phyloP scores from a whole-genome alignment of 2,329 filamentous ascomycete species.

The Clathrospora elynae region DNA sequence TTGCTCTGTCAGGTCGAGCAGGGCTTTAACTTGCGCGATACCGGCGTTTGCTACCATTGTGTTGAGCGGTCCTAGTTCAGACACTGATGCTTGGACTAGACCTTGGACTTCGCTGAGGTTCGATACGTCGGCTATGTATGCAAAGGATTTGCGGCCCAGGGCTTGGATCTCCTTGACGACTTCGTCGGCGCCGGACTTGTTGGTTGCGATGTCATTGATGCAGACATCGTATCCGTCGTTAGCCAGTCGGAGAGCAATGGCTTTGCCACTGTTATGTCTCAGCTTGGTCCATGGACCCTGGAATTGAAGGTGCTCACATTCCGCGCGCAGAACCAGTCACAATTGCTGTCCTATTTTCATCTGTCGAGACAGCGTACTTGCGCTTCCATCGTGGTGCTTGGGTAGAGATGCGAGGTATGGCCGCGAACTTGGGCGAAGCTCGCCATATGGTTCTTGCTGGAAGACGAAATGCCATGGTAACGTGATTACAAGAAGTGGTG shows the following conservation, averaged over 20 bases:
- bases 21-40: constrained; percentile 61
- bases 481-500: too few species aligned
- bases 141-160: constrained; percentile 59
- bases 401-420: constrained; percentile 16
- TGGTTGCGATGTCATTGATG: constrained; percentile 65
- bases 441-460: constrained; percentile 29
- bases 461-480: constrained; percentile 30
- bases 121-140: constrained; percentile 66
- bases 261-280: constrained; percentile 57
- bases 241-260: constrained; percentile 67
- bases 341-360: constrained; percentile 42
- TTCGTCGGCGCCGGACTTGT: constrained; percentile 59
- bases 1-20: constrained; percentile 62
- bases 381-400: constrained; percentile 29
- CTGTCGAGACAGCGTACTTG: constrained; percentile 30
- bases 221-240: constrained; percentile 69
- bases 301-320: constrained; percentile 33
- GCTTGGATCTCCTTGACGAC: constrained; percentile 59
- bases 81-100: constrained; percentile 59
- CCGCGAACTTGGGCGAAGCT: constrained; percentile 20
- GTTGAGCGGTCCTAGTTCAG: constrained; percentile 59
- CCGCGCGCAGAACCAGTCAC: constrained; percentile 48
- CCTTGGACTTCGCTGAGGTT: constrained; percentile 58
- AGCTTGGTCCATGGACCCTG: background rate
- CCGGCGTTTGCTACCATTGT: constrained; percentile 67